Evolutionary conservation across 2,329 filamentous ascomycete species (phyloP).

Genomic region (Mycosphaerelloides madeirae): DNA sequence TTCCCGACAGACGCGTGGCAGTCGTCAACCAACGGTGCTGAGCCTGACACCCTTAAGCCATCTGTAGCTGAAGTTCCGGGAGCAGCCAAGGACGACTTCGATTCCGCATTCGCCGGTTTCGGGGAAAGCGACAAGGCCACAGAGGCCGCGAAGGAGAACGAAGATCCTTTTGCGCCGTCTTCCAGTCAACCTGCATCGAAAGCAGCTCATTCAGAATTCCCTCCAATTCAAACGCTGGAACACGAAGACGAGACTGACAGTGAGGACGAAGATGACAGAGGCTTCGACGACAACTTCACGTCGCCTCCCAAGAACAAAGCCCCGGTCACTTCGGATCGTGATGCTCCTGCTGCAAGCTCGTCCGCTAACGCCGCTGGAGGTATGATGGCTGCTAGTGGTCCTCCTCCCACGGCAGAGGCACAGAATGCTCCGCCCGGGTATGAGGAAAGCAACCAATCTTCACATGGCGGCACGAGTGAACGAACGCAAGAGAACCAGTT

Average conservation of each 20-base stretch:
- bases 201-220: conserved; percentile 61
- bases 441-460: conserved; percentile 39
- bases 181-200: conserved; percentile 38
- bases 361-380: conserved; percentile 4
- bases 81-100: conserved; percentile 62
- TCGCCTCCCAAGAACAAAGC: conserved; percentile 33
- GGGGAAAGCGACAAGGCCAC: conserved; percentile 33
- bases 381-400: conserved; percentile 14
- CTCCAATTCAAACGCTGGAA: conserved; percentile 83
- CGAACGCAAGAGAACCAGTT: conserved; percentile 36
- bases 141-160: conserved; percentile 14
- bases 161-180: conserved; percentile 43
- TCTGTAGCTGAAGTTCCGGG: conserved; percentile 41
- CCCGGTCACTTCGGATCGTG: conserved; percentile 2
- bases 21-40: conserved; percentile 8
- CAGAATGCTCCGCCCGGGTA: conserved; percentile 58
- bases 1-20: conserved; percentile 35
- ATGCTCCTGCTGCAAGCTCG: conserved; percentile 1
- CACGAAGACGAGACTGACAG: conserved; percentile 78
- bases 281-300: conserved; percentile 91
- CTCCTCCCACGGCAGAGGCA: conserved; percentile 50
- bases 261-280: conserved; percentile 53
- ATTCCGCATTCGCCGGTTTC: conserved; percentile 78
- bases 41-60: conserved; percentile 43
- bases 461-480: conserved; percentile 31